A percentile compares a stretch with the other conserved stretches of the same genome.
phyloP scores from a whole-genome alignment of 73 alveolate species.

The Paramecium bursaria region DNA sequence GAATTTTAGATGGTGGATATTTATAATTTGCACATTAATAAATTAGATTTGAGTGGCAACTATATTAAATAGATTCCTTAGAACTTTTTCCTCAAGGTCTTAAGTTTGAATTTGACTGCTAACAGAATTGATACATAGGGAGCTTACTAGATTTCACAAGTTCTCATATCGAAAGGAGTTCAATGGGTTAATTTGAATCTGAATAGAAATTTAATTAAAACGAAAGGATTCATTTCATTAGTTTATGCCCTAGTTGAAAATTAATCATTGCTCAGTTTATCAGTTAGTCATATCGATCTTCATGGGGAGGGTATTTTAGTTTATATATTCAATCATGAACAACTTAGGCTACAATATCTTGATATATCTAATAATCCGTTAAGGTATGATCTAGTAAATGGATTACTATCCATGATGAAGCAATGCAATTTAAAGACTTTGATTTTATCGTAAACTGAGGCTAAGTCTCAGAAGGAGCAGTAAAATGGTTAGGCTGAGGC shows the following conservation, averaged over 20 bases:
- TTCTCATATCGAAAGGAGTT: background rate
- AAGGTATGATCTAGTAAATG: slow-evolving; percentile 52
- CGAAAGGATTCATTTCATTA: slow-evolving; percentile 11
- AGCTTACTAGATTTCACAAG: slow-evolving; percentile 40
- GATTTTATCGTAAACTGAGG: slow-evolving; percentile 5
- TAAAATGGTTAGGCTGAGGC: background rate
- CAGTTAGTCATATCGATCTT: slow-evolving; percentile 1
- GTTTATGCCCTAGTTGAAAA: slow-evolving; percentile 35
- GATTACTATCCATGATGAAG: slow-evolving; percentile 46
- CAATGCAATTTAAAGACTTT: slow-evolving; percentile 28
- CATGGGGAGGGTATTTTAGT: slow-evolving; percentile 52
- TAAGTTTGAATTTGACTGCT: background rate
- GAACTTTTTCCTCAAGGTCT: slow-evolving; percentile 28
- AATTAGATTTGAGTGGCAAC: background rate
- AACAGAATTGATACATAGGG: slow-evolving; percentile 32
- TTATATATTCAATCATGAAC: slow-evolving; percentile 49
- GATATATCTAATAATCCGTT: slow-evolving; percentile 20
- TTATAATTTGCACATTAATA: background rate
- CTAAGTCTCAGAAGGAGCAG: slow-evolving; percentile 25
- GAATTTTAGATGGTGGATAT: slow-evolving; percentile 3
- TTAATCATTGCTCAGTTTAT: background rate
- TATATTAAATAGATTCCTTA: slow-evolving; percentile 28
- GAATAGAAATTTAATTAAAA: slow-evolving; percentile 1
- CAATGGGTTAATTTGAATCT: slow-evolving; percentile 34
- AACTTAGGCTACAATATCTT: background rate